A percentile compares a stretch with the other conserved stretches of the same genome.
Evolutionary conservation across 192 early-diverging fungal genomes (phyloP).

Genomic region (Radiomyces spectabilis): DNA sequence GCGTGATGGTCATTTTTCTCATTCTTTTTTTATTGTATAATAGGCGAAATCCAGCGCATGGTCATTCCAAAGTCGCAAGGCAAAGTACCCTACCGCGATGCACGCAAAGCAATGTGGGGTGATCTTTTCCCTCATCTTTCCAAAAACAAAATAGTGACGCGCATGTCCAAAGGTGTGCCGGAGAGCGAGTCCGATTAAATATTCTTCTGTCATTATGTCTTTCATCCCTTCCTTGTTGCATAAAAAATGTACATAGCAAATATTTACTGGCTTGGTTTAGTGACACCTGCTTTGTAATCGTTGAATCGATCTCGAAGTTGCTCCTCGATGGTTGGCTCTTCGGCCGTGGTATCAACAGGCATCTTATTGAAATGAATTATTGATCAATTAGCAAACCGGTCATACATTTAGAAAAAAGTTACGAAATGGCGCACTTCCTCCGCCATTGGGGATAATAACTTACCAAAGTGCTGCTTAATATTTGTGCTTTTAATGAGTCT

Average conservation of each 20-base stretch:
- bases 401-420: too few relatives aligned
- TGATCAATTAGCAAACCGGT: too few relatives aligned
- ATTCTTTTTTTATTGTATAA: background rate
- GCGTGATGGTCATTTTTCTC: too few relatives aligned
- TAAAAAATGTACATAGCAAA: background rate
- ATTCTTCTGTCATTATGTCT: background rate
- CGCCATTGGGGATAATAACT: background rate
- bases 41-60: conserved; percentile 54
- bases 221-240: background rate
- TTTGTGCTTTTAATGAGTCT: conserved; percentile 38
- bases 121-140: conserved; percentile 72
- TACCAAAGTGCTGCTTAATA: conserved; percentile 23
- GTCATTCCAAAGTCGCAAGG: conserved; percentile 63
- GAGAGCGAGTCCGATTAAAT: background rate
- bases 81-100: conserved; percentile 65
- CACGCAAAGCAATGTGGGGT: conserved; percentile 75
- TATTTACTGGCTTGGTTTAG: background rate
- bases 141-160: conserved; percentile 36
- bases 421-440: background rate
- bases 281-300: background rate
- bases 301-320: conserved; percentile 1
- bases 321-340: background rate
- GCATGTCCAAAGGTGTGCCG: conserved; percentile 1
- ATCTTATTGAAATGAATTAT: too few relatives aligned
- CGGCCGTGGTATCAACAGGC: background rate